Base-by-base conservation (phyloP, 306 rosid species). In the Prosopis cineraria region DNA sequence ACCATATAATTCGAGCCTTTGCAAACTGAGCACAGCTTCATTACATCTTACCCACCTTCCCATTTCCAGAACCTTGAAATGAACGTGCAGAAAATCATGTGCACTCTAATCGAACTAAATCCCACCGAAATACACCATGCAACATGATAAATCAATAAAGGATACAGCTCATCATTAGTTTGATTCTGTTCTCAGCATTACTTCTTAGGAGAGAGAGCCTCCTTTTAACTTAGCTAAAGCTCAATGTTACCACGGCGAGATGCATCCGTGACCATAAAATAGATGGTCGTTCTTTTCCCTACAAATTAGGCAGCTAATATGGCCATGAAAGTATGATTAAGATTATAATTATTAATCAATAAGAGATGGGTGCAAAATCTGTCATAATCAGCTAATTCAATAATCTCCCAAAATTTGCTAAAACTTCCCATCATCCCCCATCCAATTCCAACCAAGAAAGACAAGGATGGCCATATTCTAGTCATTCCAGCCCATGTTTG, bases 11-110 rank as follows among this genome's bases (percentile, higher is more conserved):
- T 7, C 3, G n/a, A 73, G 3, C 45, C 22, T 27, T 33, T 0
- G 63, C 52, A 73, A 40, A 72, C 31, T 44, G 62, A 70, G 55
- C 9, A 62, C 22, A 66, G 68, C 40, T 68, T 80, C 56, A 45
- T 58, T 52, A 75, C 53, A 47, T 74, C 72, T 59, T 59, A 60
- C 30, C 77, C 67, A 58, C 72, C 80, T 58, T 75, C 45, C 71
- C 70, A 13, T 68, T 68, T 34, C 65, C 76, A 56, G 44, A 56
- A 66, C 36, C 65, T 24, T 44, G 20, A 33, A 45, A 63, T 47
- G 36, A 76, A 34, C 37, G 39, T 14, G 39, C 30, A 24, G 5
- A 34, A 64, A 39, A 25, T 75, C 63, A 47, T 12, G 19, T 63
- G 20, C 67, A 60, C 45, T 31, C 36, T 33, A 30, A 47, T 17